These are phyloP conservation scores for Fusarium fracticaudum DNA, from an alignment of 2,329 filamentous ascomycete genomes.

Conservation along the genomic window DNA sequence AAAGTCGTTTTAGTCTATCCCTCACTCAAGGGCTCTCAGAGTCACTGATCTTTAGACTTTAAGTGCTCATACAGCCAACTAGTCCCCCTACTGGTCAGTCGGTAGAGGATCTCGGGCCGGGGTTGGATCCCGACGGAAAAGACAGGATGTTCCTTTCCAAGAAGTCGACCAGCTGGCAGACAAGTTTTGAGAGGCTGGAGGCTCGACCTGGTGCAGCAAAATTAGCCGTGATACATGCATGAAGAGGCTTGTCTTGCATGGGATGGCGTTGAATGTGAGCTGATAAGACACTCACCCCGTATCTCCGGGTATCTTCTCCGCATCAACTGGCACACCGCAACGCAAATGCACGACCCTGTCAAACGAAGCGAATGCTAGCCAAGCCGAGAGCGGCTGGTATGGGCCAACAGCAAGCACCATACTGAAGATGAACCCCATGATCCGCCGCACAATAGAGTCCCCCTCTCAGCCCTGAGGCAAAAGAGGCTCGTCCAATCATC, in stretches of 20 bases:
- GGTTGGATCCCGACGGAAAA: constrained; percentile 25
- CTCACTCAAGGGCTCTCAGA: not conserved
- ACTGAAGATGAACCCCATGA: constrained; percentile 11
- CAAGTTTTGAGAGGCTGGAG: not conserved
- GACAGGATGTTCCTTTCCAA: not conserved
- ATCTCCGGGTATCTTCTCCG: constrained; percentile 18
- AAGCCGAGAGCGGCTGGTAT: constrained; percentile 30
- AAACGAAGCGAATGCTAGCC: constrained; percentile 10
- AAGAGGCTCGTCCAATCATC: not conserved
- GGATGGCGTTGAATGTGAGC: constrained; percentile 14
- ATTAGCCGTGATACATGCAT: not conserved
- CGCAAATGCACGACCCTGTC: constrained; percentile 13
- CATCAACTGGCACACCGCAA: constrained; percentile 23
- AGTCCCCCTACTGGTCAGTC: not conserved
- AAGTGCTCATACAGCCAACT: not conserved
- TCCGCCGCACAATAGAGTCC: constrained; percentile 6
- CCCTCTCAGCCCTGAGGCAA: not conserved
- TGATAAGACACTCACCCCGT: constrained; percentile 21
- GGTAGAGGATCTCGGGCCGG: constrained; percentile 23
- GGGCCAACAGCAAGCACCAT: constrained; percentile 17
- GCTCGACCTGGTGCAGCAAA: not conserved
- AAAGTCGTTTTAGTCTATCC: not conserved
- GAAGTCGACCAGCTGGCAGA: not conserved
- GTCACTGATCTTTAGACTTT: not conserved
- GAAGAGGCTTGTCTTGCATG: not conserved